A percentile compares a stretch with the other conserved stretches of the same genome.
phyloP scores from a whole-genome alignment of 163 green algal genomes.

The Chloromonas sp. region DNA sequence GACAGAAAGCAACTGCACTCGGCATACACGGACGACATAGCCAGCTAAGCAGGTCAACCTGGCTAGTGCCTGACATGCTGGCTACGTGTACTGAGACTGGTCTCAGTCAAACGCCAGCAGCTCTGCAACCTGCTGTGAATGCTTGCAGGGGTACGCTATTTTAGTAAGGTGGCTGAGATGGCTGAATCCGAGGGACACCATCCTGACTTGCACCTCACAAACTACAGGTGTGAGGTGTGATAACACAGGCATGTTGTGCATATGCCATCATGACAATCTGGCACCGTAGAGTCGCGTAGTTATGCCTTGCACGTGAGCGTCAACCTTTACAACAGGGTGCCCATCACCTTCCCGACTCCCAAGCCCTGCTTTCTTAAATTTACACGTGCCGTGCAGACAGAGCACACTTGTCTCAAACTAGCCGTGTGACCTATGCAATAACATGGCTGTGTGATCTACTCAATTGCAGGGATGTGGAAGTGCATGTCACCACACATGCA shows the following conservation, averaged over 20 bases:
- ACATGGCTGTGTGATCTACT: neutral
- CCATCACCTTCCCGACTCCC: neutral
- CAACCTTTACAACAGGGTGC: neutral
- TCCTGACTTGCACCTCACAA: slow-evolving; percentile 73
- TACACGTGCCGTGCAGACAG: too few relatives aligned
- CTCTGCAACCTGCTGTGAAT: too few relatives aligned
- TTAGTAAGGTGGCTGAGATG: slow-evolving; percentile 63
- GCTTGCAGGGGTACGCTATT: slow-evolving; percentile 63
- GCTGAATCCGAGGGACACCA: slow-evolving; percentile 75
- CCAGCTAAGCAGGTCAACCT: neutral
- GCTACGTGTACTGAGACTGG: neutral
- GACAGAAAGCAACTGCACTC: neutral
- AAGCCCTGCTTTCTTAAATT: too few relatives aligned
- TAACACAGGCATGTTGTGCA: neutral
- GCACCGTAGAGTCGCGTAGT: neutral
- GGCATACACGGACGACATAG: neutral
- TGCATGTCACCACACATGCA: slow-evolving; percentile 70
- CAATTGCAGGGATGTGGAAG: slow-evolving; percentile 35
- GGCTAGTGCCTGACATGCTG: neutral
- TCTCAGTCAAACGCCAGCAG: neutral
- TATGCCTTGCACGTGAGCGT: neutral
- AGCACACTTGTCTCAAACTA: too few relatives aligned
- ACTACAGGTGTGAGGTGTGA: slow-evolving; percentile 42
- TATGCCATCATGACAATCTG: neutral
- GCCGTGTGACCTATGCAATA: too few relatives aligned